Base-by-base conservation (phyloP, 139 green algal species). In the Tetraselmis chui region DNA sequence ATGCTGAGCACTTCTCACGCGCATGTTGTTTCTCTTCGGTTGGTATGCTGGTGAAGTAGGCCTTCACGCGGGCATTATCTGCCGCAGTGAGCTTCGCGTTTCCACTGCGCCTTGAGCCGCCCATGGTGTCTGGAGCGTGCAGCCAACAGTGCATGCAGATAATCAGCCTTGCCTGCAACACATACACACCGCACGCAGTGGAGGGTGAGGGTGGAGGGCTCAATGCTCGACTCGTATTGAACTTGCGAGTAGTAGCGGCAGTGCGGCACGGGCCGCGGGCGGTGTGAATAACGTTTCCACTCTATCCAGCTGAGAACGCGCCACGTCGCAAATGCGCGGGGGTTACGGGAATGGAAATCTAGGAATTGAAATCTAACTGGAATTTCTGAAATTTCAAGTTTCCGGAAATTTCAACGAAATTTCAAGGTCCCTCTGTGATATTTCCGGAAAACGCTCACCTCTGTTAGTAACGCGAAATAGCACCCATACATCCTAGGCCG, bases 361-460 rank as follows among this genome's bases (percentile, higher is more conserved):
- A 67, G 45, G 45, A 67, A 67, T 67, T 67, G 45, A 67, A 67
- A 67, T 67, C 45, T 67, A 67, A 67, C 45, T 67, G 45, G 45
- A 67, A 67, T 67, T 67, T 67, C 45, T 67, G 45, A 67, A 67
- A 67, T 67, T 67, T 67, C 45, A 67, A 67, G 45, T 67, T 67
- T 67, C 45, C 45, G 45, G 45, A 67, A 67, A 67, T 67, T 67
- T 67, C 45, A 67, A 67, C 45, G 45, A 67, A 67, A 67, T 67
- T 67, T 67, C 45, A 67, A 67, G 45, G 45, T 67, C 45, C 45
- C 45, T 67, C 45, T 67, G 45, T 67, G 45, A 67, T 67, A 67
- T 67, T 67, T 67, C 45, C 18, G 45, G 45, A 18, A 67, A 67
- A 67, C 45, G 45, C 45, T 67, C 45, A 67, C 45, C 45, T 67